These are phyloP conservation scores for Centrapalus pauciflorus DNA, from an alignment of 129 eudicot genomes.

Conservation along the genomic window DNA sequence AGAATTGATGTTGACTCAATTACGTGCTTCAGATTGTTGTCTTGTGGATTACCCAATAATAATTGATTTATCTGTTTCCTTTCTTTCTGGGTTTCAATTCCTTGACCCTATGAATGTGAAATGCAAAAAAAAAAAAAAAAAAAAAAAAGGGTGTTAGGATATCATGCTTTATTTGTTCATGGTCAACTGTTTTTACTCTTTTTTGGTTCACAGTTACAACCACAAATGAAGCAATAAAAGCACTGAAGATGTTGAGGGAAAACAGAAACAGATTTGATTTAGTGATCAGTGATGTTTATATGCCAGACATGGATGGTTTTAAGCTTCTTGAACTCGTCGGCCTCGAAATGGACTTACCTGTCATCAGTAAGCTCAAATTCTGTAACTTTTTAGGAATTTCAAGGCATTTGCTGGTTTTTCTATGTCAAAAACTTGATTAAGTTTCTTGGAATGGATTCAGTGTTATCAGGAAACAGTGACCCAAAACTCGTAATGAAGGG, in stretches of 20 bases:
- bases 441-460: slow-evolving; percentile 30
- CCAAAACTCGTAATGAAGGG: slow-evolving; percentile 94
- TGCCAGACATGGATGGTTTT: slow-evolving; percentile 98
- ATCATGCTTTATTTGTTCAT: slow-evolving; percentile 1
- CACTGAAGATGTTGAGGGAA: slow-evolving; percentile 72
- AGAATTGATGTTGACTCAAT: slow-evolving; percentile 11
- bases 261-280: slow-evolving; percentile 65
- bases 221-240: slow-evolving; percentile 55
- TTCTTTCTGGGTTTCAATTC: slow-evolving; percentile 6
- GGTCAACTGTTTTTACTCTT: background rate
- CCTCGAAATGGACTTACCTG: slow-evolving; percentile 91
- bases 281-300: slow-evolving; percentile 74
- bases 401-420: no score
- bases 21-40: background rate
- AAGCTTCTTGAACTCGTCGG: slow-evolving; percentile 87
- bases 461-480: slow-evolving; percentile 88
- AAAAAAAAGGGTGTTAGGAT: background rate
- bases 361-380: slow-evolving; percentile 54
- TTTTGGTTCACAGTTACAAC: slow-evolving; percentile 61
- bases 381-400: no score
- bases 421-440: background rate
- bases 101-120: slow-evolving; percentile 9
- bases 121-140: no score
- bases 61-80: background rate
- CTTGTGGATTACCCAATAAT: background rate